These are phyloP conservation scores for Thermochaetoides dissita DNA, from an alignment of 2,329 filamentous ascomycete genomes.

Conservation along the genomic window DNA sequence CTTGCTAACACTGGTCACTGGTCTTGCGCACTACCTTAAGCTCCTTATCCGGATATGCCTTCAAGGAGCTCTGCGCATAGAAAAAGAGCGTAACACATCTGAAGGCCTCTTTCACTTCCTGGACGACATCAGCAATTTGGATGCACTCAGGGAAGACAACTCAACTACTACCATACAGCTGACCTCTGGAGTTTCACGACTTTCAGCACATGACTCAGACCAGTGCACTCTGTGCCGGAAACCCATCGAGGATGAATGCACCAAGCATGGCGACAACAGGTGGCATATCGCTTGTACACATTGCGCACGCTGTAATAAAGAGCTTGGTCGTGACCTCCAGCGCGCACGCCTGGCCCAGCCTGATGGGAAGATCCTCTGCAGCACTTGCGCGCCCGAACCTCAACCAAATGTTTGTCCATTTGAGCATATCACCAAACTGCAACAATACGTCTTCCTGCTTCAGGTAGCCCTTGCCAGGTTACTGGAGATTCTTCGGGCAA, in stretches of 20 bases:
- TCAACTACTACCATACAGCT: conserved; percentile 40
- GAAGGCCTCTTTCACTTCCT: conserved; percentile 73
- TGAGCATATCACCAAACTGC: conserved; percentile 65
- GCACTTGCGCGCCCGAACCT: conserved; percentile 44
- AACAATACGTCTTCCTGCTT: conserved; percentile 88
- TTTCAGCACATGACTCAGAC: conserved; percentile 67
- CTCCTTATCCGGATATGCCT: conserved; percentile 93
- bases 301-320: conserved; percentile 51
- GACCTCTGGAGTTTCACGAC: conserved; percentile 47
- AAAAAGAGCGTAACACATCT: conserved; percentile 63
- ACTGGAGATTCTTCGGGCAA: conserved; percentile 71
- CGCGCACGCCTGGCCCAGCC: conserved; percentile 58
- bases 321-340: conserved; percentile 54
- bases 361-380: conserved; percentile 59
- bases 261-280: conserved; percentile 56
- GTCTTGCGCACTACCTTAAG: conserved; percentile 92
- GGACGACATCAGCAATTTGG: conserved; percentile 70
- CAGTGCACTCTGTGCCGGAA: conserved; percentile 70
- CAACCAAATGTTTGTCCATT: conserved; percentile 44
- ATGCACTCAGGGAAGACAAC: conserved; percentile 59
- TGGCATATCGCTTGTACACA: conserved; percentile 77
- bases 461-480: conserved; percentile 82
- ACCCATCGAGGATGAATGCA: conserved; percentile 89
- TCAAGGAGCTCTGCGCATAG: conserved; percentile 80
- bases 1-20: conserved; percentile 90